Conservation (phyloP, 2,329 filamentous ascomycete genomes). For the Mycosphaerella arachidis region DNA sequence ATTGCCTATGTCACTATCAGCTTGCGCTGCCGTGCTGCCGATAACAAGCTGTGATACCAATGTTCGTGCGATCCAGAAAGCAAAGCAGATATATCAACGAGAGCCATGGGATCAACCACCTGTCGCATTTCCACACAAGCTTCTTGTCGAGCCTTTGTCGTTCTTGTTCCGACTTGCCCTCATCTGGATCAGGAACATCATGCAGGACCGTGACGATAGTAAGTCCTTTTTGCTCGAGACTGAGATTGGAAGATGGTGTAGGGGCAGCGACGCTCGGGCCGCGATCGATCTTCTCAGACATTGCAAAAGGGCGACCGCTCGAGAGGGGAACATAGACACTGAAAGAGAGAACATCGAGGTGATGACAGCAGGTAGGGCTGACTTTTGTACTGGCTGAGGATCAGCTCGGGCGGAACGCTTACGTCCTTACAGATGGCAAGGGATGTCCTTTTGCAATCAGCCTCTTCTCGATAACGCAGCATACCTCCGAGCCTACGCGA, state of each 20-base stretch:
- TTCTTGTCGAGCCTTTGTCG: conserved; percentile 37
- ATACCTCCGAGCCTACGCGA: too few relatives aligned
- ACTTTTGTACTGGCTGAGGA: not conserved
- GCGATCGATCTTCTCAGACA: not conserved
- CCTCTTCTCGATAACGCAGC: too few relatives aligned
- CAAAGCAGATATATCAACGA: conserved; percentile 55
- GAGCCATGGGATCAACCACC: conserved; percentile 50
- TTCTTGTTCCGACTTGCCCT: conserved; percentile 1
- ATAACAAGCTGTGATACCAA: conserved; percentile 50
- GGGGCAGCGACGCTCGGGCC: not conserved
- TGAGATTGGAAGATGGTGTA: not conserved
- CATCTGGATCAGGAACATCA: not conserved
- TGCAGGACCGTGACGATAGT: not conserved
- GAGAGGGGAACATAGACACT: not conserved
- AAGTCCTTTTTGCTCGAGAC: not conserved
- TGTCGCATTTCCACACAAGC: conserved; percentile 49
- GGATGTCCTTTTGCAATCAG: too few relatives aligned
- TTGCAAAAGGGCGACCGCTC: not conserved
- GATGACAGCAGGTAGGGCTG: not conserved
- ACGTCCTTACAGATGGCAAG: too few relatives aligned
- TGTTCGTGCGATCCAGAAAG: conserved; percentile 79
- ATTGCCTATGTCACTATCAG: conserved; percentile 43
- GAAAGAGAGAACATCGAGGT: not conserved
- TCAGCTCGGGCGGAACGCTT: not conserved
- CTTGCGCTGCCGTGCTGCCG: not conserved